These are phyloP conservation scores for Ceratobasidium sp. DNA, from an alignment of 1,284 basidiomycete genomes.

Conservation along the genomic window DNA sequence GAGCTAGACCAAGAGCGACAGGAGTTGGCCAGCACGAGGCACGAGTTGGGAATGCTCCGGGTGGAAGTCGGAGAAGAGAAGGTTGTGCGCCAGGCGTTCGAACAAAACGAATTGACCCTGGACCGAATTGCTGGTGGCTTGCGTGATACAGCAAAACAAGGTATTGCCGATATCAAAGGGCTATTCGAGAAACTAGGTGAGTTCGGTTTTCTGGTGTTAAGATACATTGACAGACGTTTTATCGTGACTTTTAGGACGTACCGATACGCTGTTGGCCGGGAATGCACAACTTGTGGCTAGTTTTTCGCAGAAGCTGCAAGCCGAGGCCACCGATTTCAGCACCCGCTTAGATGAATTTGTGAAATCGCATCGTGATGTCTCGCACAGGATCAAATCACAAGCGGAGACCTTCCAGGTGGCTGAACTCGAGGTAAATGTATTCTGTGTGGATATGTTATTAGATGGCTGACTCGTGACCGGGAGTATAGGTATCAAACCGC, in stretches of 20 bases:
- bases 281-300: conserved; percentile 76
- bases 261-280: conserved; percentile 71
- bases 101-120: conserved; percentile 78
- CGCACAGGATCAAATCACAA: conserved; percentile 68
- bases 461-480: conserved; percentile 47
- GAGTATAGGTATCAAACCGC: conserved; percentile 61
- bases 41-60: conserved; percentile 69
- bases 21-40: conserved; percentile 66
- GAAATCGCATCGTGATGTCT: conserved; percentile 67
- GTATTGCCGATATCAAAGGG: conserved; percentile 77
- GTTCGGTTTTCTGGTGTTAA: conserved; percentile 51
- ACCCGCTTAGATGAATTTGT: conserved; percentile 74
- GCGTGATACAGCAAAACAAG: conserved; percentile 75
- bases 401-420: conserved; percentile 69
- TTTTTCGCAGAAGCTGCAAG: conserved; percentile 71
- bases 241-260: conserved; percentile 72
- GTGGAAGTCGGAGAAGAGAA: conserved; percentile 80
- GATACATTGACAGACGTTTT: neutral
- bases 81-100: conserved; percentile 80
- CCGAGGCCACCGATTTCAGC: conserved; percentile 67
- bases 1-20: conserved; percentile 69
- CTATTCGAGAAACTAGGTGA: conserved; percentile 88
- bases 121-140: conserved; percentile 79
- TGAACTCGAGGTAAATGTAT: conserved; percentile 62
- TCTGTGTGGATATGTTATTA: conserved; percentile 45